Percentiles rank a stretch among this genome's conserved stretches.
Conservation (phyloP, 2,329 filamentous ascomycete genomes). For the Dactylellina sp. region DNA sequence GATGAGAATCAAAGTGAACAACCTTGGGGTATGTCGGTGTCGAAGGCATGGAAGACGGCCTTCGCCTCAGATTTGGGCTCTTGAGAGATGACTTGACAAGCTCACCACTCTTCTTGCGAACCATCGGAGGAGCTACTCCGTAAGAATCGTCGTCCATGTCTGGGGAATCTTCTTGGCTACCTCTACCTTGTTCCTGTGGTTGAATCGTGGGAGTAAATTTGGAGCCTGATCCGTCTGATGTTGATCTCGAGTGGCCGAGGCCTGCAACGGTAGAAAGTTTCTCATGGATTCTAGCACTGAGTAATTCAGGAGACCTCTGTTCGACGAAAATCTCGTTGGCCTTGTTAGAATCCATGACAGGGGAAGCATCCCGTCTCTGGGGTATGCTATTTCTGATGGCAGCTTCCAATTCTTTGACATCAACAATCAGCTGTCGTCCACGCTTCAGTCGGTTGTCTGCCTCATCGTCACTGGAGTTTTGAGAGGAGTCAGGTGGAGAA, state of each 20-base stretch:
- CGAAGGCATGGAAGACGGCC: slow-evolving; percentile 96
- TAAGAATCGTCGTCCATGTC: slow-evolving; percentile 71
- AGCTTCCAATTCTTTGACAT: slow-evolving; percentile 77
- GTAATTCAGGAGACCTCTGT: slow-evolving; percentile 60
- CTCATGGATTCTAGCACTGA: slow-evolving; percentile 59
- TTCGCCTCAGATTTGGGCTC: slow-evolving; percentile 74
- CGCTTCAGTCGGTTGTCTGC: slow-evolving; percentile 63
- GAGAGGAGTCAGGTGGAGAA: slow-evolving; percentile 87
- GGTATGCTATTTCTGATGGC: slow-evolving; percentile 81
- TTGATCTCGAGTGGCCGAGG: slow-evolving; percentile 68
- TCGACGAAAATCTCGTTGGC: slow-evolving; percentile 61
- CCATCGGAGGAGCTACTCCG: slow-evolving; percentile 83
- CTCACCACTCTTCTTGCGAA: slow-evolving; percentile 98
- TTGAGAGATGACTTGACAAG: slow-evolving; percentile 91
- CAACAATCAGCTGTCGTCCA: slow-evolving; percentile 64
- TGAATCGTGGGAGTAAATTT: slow-evolving; percentile 64
- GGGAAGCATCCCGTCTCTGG: slow-evolving; percentile 72
- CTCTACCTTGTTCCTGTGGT: slow-evolving; percentile 25
- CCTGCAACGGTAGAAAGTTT: slow-evolving; percentile 44
- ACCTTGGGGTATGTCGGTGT: slow-evolving; percentile 96
- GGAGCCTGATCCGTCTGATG: slow-evolving; percentile 69
- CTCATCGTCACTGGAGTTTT: slow-evolving; percentile 87
- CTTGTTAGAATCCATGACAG: slow-evolving; percentile 64
- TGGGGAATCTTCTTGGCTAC: slow-evolving; percentile 36
- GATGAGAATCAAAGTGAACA: slow-evolving; percentile 97